Percentiles rank a stretch among this genome's conserved stretches.
Conservation (phyloP, 495 filamentous ascomycete genomes). For the Podospora comata region DNA sequence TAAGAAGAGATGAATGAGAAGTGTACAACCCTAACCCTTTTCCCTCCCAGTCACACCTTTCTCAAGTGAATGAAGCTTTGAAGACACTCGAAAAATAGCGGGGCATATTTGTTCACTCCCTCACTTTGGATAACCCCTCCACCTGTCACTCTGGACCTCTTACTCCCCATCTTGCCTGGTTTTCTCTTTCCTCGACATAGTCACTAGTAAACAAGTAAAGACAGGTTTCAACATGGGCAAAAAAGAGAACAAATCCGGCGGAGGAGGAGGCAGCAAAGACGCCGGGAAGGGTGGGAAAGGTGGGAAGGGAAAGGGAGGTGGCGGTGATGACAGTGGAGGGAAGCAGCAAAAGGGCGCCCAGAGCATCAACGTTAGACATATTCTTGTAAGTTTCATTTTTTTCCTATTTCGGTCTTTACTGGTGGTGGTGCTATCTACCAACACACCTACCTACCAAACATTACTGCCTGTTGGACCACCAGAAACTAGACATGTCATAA, state of each 20-base stretch:
- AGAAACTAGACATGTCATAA: background rate
- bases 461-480: no score
- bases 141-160: background rate
- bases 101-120: no score
- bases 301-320: constrained; percentile 32
- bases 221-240: constrained; percentile 13
- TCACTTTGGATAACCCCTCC: background rate
- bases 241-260: constrained; percentile 36
- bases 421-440: no score
- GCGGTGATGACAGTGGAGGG: constrained; percentile 6
- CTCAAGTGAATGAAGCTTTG: no score
- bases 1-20: no score
- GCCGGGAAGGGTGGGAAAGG: constrained; percentile 52
- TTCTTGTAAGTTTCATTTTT: constrained; percentile 61
- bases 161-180: no score
- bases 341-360: constrained; percentile 61
- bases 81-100: no score
- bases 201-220: background rate
- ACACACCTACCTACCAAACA: no score
- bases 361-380: constrained; percentile 83
- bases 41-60: no score
- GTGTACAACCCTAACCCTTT: no score
- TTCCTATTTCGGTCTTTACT: background rate
- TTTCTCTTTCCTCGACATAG: no score
- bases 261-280: constrained; percentile 50